Base-by-base conservation (phyloP, 1,139 yeast genomes). In the Nakaseomyces kungkrabaensis region DNA sequence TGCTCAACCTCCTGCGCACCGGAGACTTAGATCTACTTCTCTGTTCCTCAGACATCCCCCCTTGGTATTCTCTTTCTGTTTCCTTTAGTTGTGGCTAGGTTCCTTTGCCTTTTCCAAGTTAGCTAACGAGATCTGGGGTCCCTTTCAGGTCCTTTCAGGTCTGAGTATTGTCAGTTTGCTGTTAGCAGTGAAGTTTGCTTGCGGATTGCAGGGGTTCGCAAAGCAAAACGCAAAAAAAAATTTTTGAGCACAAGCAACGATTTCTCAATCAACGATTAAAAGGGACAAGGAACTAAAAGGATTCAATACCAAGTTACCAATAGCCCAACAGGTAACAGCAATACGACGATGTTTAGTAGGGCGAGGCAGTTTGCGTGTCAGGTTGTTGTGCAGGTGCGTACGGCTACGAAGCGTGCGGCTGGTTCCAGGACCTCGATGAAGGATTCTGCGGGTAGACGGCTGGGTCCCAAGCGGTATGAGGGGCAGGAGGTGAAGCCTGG, bases 361-460 rank as follows among this genome's bases (percentile, higher is more conserved):
- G 33, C 44, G 8, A 41, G 44, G 24, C 33, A 41, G 44, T 41
- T 27, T 41, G 44, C 44, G 24, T 41, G 44, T 25, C 44, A 41
- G 44, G 44, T 41, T 13, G 44, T 41, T 11, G 44, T 41, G 44
- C 86, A 80, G 60, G 77, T 87, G 24, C 90, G 98, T 75, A 81
- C 82, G 34, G 97, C 98, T 33, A 89, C 97, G 36, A 92, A 92
- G 69, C 83, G 81, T 65, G 97, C 94, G 4, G 88, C 95, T 17
- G 97, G 97, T 58, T 89, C 97, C 32, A 85, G 81, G 69, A 86
- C 96, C 43, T 86, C 85, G 58, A 90, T 86, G 79, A 85, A 86
- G 67, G 97, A 90, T 68, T 90, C 98, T 24, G 90, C 92, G 4
- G 98, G 98, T 73, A 81, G 95, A 69, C 76, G 97, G 65, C 73